Conservation (phyloP, 139 green algal species). For the Picocystis salinarum region DNA sequence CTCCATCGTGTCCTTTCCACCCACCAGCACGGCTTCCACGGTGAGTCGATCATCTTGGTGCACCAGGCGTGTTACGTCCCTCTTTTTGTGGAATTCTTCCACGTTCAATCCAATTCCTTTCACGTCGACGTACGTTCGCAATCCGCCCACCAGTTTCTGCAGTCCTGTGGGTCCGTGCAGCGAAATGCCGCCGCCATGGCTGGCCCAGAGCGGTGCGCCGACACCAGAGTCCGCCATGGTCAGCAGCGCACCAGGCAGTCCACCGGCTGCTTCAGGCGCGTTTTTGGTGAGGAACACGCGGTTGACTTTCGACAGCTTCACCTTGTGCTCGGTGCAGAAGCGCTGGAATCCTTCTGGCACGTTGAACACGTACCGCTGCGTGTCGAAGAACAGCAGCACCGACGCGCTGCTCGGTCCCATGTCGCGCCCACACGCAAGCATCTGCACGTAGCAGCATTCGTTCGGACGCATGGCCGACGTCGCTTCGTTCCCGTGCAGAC, state of each 20-base stretch:
- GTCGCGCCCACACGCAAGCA: conserved; percentile 6
- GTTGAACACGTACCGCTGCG: conserved; percentile 78
- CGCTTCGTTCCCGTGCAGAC: no score
- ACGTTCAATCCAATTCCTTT: conserved; percentile 9
- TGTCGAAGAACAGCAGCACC: conserved; percentile 11
- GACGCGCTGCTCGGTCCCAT: conserved; percentile 1
- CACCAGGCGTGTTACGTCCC: no score
- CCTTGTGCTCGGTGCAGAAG: conserved; percentile 57
- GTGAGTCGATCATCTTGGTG: no score
- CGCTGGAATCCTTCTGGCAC: conserved; percentile 83
- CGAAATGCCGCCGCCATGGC: conserved; percentile 6
- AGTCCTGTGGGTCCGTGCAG: conserved; percentile 14
- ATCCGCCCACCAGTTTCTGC: conserved; percentile 17
- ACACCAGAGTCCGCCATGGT: conserved; percentile 6
- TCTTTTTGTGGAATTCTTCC: conserved; percentile 22
- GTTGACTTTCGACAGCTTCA: conserved; percentile 43
- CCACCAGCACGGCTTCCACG: no score
- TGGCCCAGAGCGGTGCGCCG: no score
- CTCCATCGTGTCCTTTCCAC: no score
- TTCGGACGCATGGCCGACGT: no score
- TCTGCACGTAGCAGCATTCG: conserved; percentile 5
- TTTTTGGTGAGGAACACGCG: conserved; percentile 7
- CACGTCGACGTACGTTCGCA: conserved; percentile 26
- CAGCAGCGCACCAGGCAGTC: conserved; percentile 11
- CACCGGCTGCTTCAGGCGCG: conserved; percentile 11